phyloP scores from a whole-genome alignment of 495 filamentous ascomycete species.

The Jackrogersella multiformis region DNA sequence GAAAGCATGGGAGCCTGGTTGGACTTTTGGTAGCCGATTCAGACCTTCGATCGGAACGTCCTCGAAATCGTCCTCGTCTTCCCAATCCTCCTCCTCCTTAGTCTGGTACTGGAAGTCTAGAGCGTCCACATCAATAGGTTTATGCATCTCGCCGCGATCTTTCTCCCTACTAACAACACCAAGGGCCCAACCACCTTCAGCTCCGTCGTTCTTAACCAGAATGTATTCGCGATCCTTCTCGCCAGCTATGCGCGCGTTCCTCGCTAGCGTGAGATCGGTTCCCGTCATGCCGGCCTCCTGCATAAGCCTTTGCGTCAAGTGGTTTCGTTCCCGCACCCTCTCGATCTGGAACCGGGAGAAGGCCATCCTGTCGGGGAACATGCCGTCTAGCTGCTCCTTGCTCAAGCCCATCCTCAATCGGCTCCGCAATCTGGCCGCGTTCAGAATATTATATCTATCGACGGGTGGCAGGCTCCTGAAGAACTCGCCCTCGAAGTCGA shows the following conservation, averaged over 20 bases:
- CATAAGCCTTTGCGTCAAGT: conserved; percentile 96
- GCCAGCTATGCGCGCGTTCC: conserved; percentile 79
- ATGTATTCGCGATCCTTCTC: conserved; percentile 94
- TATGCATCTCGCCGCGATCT: conserved; percentile 74
- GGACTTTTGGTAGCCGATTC: conserved; percentile 80
- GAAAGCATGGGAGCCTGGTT: conserved; percentile 9
- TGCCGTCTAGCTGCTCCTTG: conserved; percentile 91
- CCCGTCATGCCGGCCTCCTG: conserved; percentile 89
- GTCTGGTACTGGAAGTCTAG: conserved; percentile 67
- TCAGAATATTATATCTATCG: conserved; percentile 96
- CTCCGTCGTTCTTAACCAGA: conserved; percentile 90
- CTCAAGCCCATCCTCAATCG: conserved; percentile 93
- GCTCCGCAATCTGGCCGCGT: conserved; percentile 87
- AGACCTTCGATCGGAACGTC: conserved; percentile 95
- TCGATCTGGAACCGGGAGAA: conserved; percentile 98
- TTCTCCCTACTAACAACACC: conserved; percentile 89
- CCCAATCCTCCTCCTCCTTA: conserved; percentile 67
- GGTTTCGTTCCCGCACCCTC: conserved; percentile 87
- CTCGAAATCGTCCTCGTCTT: conserved; percentile 83
- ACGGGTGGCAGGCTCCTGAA: conserved; percentile 88
- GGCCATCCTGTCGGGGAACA: conserved; percentile 98
- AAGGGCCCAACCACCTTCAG: conserved; percentile 96
- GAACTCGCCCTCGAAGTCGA: conserved; percentile 94
- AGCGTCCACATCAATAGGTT: conserved; percentile 89
- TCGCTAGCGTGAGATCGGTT: conserved; percentile 69